A percentile compares a stretch with the other conserved stretches of the same genome.
Evolutionary conservation across 805 yeast genomes (phyloP).

Genomic region (Candida adriatica): DNA sequence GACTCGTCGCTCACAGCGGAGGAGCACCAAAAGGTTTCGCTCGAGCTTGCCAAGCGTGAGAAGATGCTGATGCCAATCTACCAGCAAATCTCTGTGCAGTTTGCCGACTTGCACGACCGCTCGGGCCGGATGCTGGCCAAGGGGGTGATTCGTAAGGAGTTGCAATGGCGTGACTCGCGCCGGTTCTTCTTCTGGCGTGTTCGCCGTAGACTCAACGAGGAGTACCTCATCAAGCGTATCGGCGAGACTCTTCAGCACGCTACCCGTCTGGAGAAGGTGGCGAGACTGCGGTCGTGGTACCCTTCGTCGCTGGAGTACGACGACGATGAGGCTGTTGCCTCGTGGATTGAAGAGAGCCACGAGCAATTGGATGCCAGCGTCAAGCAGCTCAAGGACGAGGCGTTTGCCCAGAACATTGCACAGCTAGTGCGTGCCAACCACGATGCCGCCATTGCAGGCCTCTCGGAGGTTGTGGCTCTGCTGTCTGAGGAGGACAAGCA

Average conservation of each 20-base stretch:
- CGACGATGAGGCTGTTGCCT: slow-evolving; percentile 71
- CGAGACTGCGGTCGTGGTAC: slow-evolving; percentile 85
- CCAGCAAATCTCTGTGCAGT: slow-evolving; percentile 87
- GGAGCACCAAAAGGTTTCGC: slow-evolving; percentile 57
- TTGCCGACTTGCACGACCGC: slow-evolving; percentile 97
- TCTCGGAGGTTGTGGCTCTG: slow-evolving; percentile 46
- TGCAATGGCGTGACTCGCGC: slow-evolving; percentile 84
- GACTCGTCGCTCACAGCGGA: slow-evolving; percentile 50
- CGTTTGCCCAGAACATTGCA: slow-evolving; percentile 58
- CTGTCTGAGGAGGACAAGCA: slow-evolving; percentile 49
- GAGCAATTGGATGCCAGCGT: slow-evolving; percentile 51
- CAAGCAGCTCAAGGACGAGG: slow-evolving; percentile 59
- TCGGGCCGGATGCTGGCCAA: slow-evolving; percentile 96
- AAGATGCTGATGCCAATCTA: slow-evolving; percentile 76
- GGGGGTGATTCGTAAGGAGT: slow-evolving; percentile 79
- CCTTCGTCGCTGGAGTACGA: slow-evolving; percentile 62
- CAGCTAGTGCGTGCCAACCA: slow-evolving; percentile 50
- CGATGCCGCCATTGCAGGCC: slow-evolving; percentile 45
- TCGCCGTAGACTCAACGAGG: slow-evolving; percentile 92
- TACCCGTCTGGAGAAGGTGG: slow-evolving; percentile 71
- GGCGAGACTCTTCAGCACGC: slow-evolving; percentile 54
- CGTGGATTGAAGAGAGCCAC: slow-evolving; percentile 80
- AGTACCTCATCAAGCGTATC: slow-evolving; percentile 72
- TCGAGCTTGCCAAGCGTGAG: slow-evolving; percentile 73
- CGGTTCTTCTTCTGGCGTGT: slow-evolving; percentile 98